Conservation (phyloP, 345 rosid species). For the Sonneratia caseolaris region DNA sequence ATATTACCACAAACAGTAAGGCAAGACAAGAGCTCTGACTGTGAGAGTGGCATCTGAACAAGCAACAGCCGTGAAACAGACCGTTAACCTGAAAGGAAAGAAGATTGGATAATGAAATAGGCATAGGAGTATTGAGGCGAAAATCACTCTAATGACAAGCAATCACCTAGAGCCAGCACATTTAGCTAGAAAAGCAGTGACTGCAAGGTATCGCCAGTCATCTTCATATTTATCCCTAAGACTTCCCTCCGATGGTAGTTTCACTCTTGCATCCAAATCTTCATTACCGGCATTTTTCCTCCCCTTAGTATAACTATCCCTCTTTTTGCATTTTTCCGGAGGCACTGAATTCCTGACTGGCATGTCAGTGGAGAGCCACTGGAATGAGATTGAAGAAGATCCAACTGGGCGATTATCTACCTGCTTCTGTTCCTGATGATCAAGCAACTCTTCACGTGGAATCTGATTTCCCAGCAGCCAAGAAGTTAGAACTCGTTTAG, state of each 20-base stretch:
- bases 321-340: constrained; percentile 22
- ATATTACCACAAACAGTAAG: constrained; percentile 74
- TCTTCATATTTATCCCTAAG: constrained; percentile 48
- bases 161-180: constrained; percentile 38
- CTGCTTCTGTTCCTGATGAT: constrained; percentile 3
- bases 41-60: constrained; percentile 90
- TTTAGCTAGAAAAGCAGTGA: constrained; percentile 84
- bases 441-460: constrained; percentile 9
- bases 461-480: constrained; percentile 49
- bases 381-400: constrained; percentile 65
- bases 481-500: constrained; percentile 80
- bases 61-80: constrained; percentile 77
- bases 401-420: constrained; percentile 20
- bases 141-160: background rate
- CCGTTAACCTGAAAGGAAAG: constrained; percentile 46
- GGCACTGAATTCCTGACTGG: constrained; percentile 49
- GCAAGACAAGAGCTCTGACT: constrained; percentile 71
- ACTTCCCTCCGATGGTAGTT: constrained; percentile 14
- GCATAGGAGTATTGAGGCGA: background rate
- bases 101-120: background rate
- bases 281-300: constrained; percentile 12
- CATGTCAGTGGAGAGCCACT: constrained; percentile 95
- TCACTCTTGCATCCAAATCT: constrained; percentile 12
- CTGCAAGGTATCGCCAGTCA: constrained; percentile 95
- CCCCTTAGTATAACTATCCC: background rate